These are phyloP conservation scores for Phyllosticta capitalensis DNA, from an alignment of 2,329 filamentous ascomycete species.

Conservation along the genomic window DNA sequence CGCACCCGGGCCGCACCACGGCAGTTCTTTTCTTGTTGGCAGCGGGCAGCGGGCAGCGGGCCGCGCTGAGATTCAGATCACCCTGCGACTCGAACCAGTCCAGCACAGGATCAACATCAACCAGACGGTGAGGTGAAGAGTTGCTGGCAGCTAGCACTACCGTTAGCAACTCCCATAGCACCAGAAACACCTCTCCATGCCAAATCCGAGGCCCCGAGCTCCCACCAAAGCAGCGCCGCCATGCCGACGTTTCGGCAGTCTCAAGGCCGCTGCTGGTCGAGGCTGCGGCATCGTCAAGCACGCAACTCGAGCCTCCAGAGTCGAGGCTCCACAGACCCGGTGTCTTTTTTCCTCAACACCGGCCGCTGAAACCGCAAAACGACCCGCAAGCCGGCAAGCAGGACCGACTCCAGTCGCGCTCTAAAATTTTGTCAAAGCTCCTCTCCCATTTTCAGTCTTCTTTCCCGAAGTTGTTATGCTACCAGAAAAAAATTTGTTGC, in stretches of 20 bases:
- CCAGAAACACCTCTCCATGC: not conserved
- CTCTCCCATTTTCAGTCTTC: not conserved
- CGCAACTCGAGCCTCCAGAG: not conserved
- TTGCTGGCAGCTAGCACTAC: not conserved
- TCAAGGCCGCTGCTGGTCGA: not conserved
- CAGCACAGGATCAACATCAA: not conserved
- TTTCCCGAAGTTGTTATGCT: not conserved
- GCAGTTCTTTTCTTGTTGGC: not conserved
- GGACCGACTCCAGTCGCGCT: not conserved
- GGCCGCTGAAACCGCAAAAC: not conserved
- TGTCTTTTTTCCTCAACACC: not conserved
- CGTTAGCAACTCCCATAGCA: not conserved
- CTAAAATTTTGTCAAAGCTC: not conserved
- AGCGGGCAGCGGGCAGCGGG: not conserved
- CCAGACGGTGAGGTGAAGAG: not conserved
- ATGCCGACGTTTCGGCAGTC: constrained; percentile 6
- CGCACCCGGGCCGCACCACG: not conserved
- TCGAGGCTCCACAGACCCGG: not conserved
- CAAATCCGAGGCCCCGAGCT: constrained; percentile 5
- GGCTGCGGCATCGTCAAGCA: not conserved
- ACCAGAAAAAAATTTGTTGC: not conserved
- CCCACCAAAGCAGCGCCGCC: constrained; percentile 2
- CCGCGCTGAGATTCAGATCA: not conserved
- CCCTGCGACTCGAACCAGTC: not conserved
- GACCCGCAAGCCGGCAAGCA: not conserved